Base-by-base conservation (phyloP, 306 rosid species). In the Astragalus glycyphyllos region DNA sequence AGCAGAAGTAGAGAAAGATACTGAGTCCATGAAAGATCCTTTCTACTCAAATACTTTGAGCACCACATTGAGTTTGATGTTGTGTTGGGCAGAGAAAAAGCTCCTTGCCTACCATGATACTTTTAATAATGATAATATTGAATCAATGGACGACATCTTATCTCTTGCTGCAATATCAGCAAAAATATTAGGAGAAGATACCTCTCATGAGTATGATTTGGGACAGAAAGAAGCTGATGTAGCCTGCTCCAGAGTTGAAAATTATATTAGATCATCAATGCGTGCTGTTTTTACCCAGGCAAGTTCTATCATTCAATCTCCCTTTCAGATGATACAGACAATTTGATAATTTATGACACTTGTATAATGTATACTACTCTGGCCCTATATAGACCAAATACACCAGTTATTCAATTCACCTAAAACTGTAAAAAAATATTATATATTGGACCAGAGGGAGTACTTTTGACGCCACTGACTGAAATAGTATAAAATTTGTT, bases 51-150 rank as follows among this genome's bases (percentile, higher is more conserved):
- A 84, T 66, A 66, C 77, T 37, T 58, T 90, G 80, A 84, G 85
- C 66, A 82, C 92, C 13, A 75, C 79, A 1, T 71, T 83, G 75
- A 87, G 76, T 77, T 79, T 82, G 55, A 80, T 89, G 58, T 40
- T 87, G 58, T 77, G 76, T 58, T 94, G 97, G 97, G 83, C 91
- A 16, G 99, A 94, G 87, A 86, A 80, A 73, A 89, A 86, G 77
- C 97, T 94, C 58, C 80, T 88, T 72, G 84, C 88, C 38, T 94
- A 94, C 81, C 95, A 77, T 41, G 87, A 84, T 46, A 70, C 57
- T 67, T 94, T 91, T 75, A 79, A 91, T 80, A 44, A 81, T 63
- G 91, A 23, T 68, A 91, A 91, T 82, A 76, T 87, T 63, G 97
- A 91, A 80, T 60, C 87, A 58, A 74, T 94, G 95, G 92, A 89